A percentile compares a stretch with the other conserved stretches of the same genome.
phyloP scores from a whole-genome alignment of 768 basidiomycete genomes.

The Naganishia randhawae region DNA sequence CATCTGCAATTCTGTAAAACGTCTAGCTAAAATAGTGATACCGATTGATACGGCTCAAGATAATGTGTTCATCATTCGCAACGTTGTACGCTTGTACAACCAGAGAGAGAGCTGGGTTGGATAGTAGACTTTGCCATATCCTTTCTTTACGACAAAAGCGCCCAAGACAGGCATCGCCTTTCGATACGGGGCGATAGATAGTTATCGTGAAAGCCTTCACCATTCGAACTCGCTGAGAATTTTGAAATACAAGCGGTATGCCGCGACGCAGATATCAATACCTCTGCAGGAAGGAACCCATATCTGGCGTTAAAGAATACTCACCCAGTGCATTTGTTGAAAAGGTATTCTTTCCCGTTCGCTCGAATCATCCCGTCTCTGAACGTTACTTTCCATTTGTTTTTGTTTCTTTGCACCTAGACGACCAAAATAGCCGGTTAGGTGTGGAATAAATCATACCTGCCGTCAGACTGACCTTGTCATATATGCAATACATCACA shows the following conservation, averaged over 20 bases:
- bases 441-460: background rate
- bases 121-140: background rate
- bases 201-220: background rate
- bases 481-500: slow-evolving; percentile 96
- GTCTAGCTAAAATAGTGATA: background rate
- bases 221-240: background rate
- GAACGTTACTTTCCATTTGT: slow-evolving; percentile 98
- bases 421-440: background rate
- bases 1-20: too few species aligned
- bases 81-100: background rate
- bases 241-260: background rate
- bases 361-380: slow-evolving; percentile 98
- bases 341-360: slow-evolving; percentile 95
- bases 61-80: background rate
- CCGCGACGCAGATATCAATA: background rate
- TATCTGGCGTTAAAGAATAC: slow-evolving; percentile 34
- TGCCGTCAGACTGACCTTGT: slow-evolving; percentile 64
- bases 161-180: background rate
- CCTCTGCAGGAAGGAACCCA: background rate
- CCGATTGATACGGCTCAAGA: background rate
- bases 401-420: slow-evolving; percentile 97
- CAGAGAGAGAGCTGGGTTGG: background rate
- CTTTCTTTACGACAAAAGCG: background rate
- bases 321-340: slow-evolving; percentile 93
- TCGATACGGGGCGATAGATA: background rate